Percentiles rank a stretch among this genome's conserved stretches.
These are phyloP conservation scores for Debaryomyces sp. DNA, from an alignment of 1,139 yeast species.

Conservation along the genomic window DNA sequence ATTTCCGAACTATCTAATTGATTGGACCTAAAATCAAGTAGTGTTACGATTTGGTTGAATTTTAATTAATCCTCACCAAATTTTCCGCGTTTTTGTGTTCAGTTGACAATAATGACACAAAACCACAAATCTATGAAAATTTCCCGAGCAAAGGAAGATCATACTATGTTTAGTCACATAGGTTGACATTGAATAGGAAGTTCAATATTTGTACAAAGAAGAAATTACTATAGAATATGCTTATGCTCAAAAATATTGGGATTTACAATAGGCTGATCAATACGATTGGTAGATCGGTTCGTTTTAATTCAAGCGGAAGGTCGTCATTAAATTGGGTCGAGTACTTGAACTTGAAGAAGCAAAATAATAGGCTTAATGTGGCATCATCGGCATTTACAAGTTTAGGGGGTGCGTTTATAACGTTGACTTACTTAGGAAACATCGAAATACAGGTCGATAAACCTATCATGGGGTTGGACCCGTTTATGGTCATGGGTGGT, in stretches of 20 bases:
- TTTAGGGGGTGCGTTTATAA: conserved; percentile 62
- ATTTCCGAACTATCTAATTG: conserved; percentile 2
- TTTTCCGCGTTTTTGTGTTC: conserved; percentile 9
- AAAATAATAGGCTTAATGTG: conserved; percentile 70
- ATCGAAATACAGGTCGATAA: conserved; percentile 84
- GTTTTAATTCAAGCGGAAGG: conserved; percentile 23
- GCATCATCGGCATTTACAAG: conserved; percentile 72
- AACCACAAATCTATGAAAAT: not conserved
- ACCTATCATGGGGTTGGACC: conserved; percentile 83
- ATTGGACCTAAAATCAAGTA: not conserved
- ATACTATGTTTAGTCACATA: not conserved
- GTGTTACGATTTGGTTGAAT: conserved; percentile 1
- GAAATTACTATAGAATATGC: conserved; percentile 8
- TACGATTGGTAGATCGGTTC: conserved; percentile 12
- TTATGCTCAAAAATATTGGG: conserved; percentile 19
- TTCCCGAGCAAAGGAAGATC: not conserved
- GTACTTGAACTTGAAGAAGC: conserved; percentile 74
- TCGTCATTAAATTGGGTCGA: conserved; percentile 66
- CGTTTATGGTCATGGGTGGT: conserved; percentile 73
- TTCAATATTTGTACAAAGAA: not conserved
- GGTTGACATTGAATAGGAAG: not conserved
- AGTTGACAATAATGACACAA: conserved; percentile 2
- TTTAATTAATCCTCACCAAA: conserved; percentile 5
- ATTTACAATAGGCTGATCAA: conserved; percentile 12
- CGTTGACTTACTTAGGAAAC: conserved; percentile 79